Percentiles rank a stretch among this genome's conserved stretches.
These are phyloP conservation scores for Boletus fagicola DNA, from an alignment of 768 basidiomycete genomes.

Conservation along the genomic window DNA sequence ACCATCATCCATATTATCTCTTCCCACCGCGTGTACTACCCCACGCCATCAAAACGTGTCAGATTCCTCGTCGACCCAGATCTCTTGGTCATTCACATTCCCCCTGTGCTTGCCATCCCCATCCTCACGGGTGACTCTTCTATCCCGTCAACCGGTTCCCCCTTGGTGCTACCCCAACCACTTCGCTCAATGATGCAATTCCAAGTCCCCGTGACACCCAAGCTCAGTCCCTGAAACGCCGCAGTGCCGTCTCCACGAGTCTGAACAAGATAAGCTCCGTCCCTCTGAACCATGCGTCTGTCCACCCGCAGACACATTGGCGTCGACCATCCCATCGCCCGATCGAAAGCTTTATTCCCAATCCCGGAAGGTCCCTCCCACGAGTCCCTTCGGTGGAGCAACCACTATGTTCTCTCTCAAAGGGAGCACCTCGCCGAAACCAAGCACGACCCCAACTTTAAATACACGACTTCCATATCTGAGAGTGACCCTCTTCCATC, in stretches of 20 bases:
- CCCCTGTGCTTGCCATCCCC: not conserved
- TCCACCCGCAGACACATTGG: slow-evolving; percentile 22
- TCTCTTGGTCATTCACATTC: not conserved
- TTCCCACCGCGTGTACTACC: slow-evolving; percentile 12
- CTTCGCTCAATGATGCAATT: slow-evolving; percentile 6
- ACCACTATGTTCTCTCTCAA: not conserved
- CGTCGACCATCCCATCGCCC: not conserved
- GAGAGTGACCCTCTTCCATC: not conserved
- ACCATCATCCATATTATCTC: not conserved
- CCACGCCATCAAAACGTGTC: slow-evolving; percentile 29
- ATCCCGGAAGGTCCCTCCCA: not conserved
- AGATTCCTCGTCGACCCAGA: slow-evolving; percentile 6
- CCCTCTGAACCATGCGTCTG: slow-evolving; percentile 11
- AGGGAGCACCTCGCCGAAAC: not conserved
- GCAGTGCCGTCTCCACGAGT: slow-evolving; percentile 26
- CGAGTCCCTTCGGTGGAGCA: not conserved
- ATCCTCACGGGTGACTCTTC: not conserved
- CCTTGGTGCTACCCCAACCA: not conserved
- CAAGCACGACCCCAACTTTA: slow-evolving; percentile 2
- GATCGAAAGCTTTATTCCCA: slow-evolving; percentile 5
- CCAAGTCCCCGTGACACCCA: slow-evolving; percentile 9
- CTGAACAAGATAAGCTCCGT: slow-evolving; percentile 10
- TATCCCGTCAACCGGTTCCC: not conserved
- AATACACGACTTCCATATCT: slow-evolving; percentile 4
- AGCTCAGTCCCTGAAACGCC: slow-evolving; percentile 23